Evolutionary conservation across 768 basidiomycete genomes (phyloP).

Genomic region (Boletus huronensis): DNA sequence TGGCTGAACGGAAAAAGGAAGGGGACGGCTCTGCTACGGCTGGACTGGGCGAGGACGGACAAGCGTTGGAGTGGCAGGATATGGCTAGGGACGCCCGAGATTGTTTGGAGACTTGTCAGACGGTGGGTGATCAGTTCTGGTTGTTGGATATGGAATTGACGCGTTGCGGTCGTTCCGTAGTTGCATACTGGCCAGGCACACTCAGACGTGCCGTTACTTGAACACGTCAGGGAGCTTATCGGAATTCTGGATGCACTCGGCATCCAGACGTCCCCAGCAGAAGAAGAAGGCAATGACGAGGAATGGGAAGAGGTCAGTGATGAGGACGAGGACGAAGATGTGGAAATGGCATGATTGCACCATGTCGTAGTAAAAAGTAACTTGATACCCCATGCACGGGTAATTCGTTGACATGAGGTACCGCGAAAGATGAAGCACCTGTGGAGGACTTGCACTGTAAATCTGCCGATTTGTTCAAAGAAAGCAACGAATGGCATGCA

Average conservation of each 20-base stretch:
- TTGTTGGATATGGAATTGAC: not conserved
- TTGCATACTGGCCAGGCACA: constrained; percentile 69
- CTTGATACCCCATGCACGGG: not conserved
- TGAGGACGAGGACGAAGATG: constrained; percentile 48
- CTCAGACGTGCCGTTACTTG: constrained; percentile 70
- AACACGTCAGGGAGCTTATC: constrained; percentile 74
- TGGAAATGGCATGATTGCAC: constrained; percentile 48
- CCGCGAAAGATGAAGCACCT: no score
- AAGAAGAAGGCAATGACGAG: constrained; percentile 37
- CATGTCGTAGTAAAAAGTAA: constrained; percentile 9
- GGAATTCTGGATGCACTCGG: constrained; percentile 63
- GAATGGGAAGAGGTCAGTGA: constrained; percentile 67
- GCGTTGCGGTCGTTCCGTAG: constrained; percentile 33
- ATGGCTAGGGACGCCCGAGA: constrained; percentile 75
- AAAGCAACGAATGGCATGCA: no score
- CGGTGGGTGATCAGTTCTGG: constrained; percentile 42
- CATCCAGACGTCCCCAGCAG: constrained; percentile 56
- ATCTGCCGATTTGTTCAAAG: no score
- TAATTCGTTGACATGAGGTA: no score
- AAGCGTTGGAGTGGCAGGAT: constrained; percentile 63
- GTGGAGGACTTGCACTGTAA: no score
- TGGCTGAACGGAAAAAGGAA: constrained; percentile 69
- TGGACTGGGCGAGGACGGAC: constrained; percentile 34
- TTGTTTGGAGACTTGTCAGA: constrained; percentile 79
- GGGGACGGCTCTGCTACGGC: constrained; percentile 41